Percentiles rank a stretch among this genome's conserved stretches.
phyloP scores from a whole-genome alignment of 768 basidiomycete species.

The Boletales sp. region DNA sequence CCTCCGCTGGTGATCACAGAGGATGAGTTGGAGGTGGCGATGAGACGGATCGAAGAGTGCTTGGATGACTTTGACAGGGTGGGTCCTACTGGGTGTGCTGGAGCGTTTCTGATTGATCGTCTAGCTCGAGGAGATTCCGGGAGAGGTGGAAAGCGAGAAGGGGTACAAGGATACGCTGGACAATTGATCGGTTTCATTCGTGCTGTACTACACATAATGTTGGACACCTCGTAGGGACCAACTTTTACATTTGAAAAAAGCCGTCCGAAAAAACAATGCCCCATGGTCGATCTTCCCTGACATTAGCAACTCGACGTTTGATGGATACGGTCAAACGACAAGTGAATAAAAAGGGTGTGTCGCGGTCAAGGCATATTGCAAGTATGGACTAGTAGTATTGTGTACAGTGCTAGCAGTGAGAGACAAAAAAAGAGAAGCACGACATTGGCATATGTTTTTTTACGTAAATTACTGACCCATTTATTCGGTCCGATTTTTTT shows the following conservation, averaged over 20 bases:
- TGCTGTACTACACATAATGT: slow-evolving; percentile 29
- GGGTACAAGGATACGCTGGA: slow-evolving; percentile 43
- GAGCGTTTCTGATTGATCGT: not conserved
- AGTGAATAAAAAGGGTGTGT: slow-evolving; percentile 44
- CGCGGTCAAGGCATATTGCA: not conserved
- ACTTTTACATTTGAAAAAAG: slow-evolving; percentile 34
- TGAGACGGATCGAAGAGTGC: slow-evolving; percentile 72
- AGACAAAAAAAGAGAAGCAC: too few species aligned
- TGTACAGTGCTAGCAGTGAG: too few species aligned
- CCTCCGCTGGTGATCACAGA: slow-evolving; percentile 95
- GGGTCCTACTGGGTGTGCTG: slow-evolving; percentile 13
- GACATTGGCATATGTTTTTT: not conserved
- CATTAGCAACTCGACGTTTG: slow-evolving; percentile 51
- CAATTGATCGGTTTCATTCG: slow-evolving; percentile 8
- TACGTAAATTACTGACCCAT: slow-evolving; percentile 10
- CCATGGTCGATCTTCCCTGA: slow-evolving; percentile 45
- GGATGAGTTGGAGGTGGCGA: slow-evolving; percentile 70
- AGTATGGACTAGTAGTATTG: too few species aligned
- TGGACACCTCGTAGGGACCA: slow-evolving; percentile 63
- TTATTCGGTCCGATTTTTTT: not conserved
- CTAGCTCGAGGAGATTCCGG: slow-evolving; percentile 60
- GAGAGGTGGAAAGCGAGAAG: slow-evolving; percentile 59
- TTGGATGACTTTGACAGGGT: slow-evolving; percentile 81
- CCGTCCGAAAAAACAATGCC: slow-evolving; percentile 56
- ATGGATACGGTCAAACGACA: slow-evolving; percentile 39